A percentile compares a stretch with the other conserved stretches of the same genome.
Evolutionary conservation across 2,329 filamentous ascomycete species (phyloP).

Genomic region (Didymella exigua): DNA sequence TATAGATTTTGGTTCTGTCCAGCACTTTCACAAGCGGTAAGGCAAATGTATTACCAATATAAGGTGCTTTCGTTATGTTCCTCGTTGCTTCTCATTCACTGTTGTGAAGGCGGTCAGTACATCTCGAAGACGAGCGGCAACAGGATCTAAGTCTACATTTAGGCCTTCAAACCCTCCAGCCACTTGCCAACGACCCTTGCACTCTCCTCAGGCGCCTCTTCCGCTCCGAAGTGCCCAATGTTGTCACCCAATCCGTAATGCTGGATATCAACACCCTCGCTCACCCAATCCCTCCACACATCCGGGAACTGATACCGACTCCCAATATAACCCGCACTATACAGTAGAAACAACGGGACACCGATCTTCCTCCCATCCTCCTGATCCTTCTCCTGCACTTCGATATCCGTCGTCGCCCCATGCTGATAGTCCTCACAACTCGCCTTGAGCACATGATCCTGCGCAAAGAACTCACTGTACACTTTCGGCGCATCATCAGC

Average conservation of each 20-base stretch:
- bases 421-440: slow-evolving; percentile 65
- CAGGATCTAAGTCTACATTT: neutral
- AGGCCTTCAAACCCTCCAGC: slow-evolving; percentile 21
- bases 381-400: slow-evolving; percentile 56
- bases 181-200: slow-evolving; percentile 48
- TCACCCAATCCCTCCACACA: slow-evolving; percentile 59
- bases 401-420: slow-evolving; percentile 58
- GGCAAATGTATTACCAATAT: neutral
- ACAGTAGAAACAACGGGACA: slow-evolving; percentile 58
- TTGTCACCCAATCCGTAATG: slow-evolving; percentile 57
- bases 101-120: too few relatives aligned
- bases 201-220: slow-evolving; percentile 58
- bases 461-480: slow-evolving; percentile 53
- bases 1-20: neutral
- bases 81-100: too few relatives aligned
- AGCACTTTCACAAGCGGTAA: neutral
- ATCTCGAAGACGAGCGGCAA: too few relatives aligned
- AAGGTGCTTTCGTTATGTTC: neutral
- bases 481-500: slow-evolving; percentile 44
- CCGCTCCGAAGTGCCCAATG: slow-evolving; percentile 63
- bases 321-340: slow-evolving; percentile 58
- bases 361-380: slow-evolving; percentile 52
- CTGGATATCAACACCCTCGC: slow-evolving; percentile 53
- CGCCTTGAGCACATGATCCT: slow-evolving; percentile 53
- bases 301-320: slow-evolving; percentile 55